These are phyloP conservation scores for Talaromyces sp. DNA, from an alignment of 2,329 filamentous ascomycete genomes.

Conservation along the genomic window DNA sequence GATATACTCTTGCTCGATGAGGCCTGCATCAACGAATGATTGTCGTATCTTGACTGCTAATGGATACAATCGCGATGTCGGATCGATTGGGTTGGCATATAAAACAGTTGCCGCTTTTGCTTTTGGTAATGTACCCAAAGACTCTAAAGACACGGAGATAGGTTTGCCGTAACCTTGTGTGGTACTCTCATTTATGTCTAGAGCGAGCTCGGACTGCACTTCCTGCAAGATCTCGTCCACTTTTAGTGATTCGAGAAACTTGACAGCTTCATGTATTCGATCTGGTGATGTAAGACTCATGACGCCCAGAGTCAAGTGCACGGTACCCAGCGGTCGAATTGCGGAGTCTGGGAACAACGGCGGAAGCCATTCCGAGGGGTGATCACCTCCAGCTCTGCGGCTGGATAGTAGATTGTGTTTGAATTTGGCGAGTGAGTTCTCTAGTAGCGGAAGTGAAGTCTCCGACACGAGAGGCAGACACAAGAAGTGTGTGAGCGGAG, in stretches of 20 bases:
- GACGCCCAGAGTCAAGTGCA: constrained; percentile 84
- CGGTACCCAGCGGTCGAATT: constrained; percentile 70
- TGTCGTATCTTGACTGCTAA: constrained; percentile 42
- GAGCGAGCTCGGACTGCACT: constrained; percentile 23
- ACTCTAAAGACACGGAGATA: constrained; percentile 45
- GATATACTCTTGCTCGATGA: constrained; percentile 35
- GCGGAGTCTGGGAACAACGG: constrained; percentile 61
- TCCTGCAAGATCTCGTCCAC: constrained; percentile 37
- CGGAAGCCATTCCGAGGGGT: constrained; percentile 22
- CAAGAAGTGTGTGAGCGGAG: constrained; percentile 46
- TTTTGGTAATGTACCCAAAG: constrained; percentile 37
- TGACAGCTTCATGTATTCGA: constrained; percentile 46
- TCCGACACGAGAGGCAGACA: constrained; percentile 61
- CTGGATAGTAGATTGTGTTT: constrained; percentile 50
- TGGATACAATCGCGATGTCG: constrained; percentile 39
- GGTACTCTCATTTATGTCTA: background rate
- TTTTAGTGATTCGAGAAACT: constrained; percentile 47
- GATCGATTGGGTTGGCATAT: constrained; percentile 40
- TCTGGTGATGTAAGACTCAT: constrained; percentile 65
- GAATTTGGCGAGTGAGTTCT: constrained; percentile 61
- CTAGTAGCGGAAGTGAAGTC: constrained; percentile 61
- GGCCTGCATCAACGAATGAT: constrained; percentile 44
- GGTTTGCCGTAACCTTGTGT: constrained; percentile 33
- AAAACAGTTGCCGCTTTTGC: constrained; percentile 38
- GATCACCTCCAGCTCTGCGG: constrained; percentile 15